phyloP scores from a whole-genome alignment of 225 moss, liverwort and hornwort genomes.

The Marchantia paleacea region DNA sequence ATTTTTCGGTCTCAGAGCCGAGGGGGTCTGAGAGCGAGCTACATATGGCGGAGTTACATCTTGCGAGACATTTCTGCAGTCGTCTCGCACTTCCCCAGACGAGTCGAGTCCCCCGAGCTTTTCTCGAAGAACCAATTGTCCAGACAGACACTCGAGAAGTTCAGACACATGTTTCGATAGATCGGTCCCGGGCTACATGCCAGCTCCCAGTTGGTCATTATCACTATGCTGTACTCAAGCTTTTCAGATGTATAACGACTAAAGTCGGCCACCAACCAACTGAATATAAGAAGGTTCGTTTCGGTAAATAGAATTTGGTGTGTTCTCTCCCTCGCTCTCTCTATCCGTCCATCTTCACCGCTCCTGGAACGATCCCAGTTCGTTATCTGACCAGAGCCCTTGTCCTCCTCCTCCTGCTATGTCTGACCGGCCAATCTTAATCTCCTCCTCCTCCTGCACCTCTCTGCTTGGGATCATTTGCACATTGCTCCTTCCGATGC shows the following conservation, averaged over 20 bases:
- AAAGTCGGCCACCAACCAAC: conserved; percentile 9
- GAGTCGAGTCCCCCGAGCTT: neutral
- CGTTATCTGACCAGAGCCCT: too few species aligned
- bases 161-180: neutral
- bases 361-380: too few species aligned
- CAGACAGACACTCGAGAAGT: neutral
- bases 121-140: neutral
- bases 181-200: neutral
- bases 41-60: neutral
- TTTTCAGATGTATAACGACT: conserved; percentile 8
- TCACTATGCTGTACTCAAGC: neutral
- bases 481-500: neutral
- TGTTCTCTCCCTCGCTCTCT: neutral
- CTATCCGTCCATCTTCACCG: neutral
- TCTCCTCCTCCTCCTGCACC: neutral
- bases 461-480: neutral
- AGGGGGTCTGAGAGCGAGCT: neutral
- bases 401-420: too few species aligned
- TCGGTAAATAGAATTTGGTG: neutral
- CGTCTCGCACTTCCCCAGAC: neutral
- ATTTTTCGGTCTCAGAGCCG: neutral
- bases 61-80: neutral
- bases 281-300: neutral
- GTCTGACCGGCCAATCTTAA: neutral
- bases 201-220: neutral